Conservation (phyloP, 768 basidiomycete genomes). For the Asterophora lycoperdoides region DNA sequence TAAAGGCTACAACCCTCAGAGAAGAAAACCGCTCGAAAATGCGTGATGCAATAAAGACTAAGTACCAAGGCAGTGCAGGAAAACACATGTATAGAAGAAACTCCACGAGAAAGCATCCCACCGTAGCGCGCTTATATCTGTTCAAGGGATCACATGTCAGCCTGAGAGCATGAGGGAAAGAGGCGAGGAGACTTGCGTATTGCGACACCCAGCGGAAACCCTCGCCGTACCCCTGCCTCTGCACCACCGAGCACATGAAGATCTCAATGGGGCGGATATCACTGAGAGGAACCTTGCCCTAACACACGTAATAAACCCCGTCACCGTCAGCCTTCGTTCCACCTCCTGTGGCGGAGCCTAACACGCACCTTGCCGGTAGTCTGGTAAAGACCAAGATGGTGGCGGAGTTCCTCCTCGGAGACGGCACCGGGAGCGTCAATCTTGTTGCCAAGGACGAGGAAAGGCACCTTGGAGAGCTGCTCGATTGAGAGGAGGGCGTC, state of each 20-base stretch:
- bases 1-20: conserved; percentile 10
- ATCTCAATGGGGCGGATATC: conserved; percentile 98
- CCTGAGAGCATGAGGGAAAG: neutral
- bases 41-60: neutral
- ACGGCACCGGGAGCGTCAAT: conserved; percentile 98
- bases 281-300: conserved; percentile 96
- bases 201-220: conserved; percentile 98
- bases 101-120: conserved; percentile 4
- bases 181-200: conserved; percentile 64
- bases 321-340: conserved; percentile 5
- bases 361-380: conserved; percentile 92
- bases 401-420: conserved; percentile 94
- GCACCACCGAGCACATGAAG: conserved; percentile 99
- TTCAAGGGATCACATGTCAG: neutral
- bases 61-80: neutral
- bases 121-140: conserved; percentile 39
- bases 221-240: conserved; percentile 97
- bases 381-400: conserved; percentile 92
- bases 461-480: conserved; percentile 92
- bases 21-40: conserved; percentile 5
- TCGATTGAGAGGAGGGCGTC: conserved; percentile 95
- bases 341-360: conserved; percentile 12
- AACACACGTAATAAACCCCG: neutral
- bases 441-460: conserved; percentile 98
- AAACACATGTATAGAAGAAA: conserved; percentile 1